phyloP scores from a whole-genome alignment of 163 green algal genomes.

The Trebouxia gelatinosa region DNA sequence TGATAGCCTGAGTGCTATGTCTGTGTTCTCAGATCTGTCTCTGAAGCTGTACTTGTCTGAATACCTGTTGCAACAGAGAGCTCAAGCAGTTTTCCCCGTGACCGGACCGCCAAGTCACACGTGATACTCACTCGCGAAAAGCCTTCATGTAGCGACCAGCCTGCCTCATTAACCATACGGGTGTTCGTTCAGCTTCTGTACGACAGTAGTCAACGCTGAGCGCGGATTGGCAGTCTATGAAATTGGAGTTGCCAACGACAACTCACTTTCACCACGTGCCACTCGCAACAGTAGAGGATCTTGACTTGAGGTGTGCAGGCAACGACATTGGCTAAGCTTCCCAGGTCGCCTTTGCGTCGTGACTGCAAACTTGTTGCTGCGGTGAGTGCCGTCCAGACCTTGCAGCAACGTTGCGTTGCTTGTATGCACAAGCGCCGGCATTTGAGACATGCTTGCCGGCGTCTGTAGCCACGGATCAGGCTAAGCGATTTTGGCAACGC shows the following conservation, averaged over 20 bases:
- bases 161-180: conserved; percentile 99
- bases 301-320: neutral
- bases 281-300: conserved; percentile 87
- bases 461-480: too few species aligned
- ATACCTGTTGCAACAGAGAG: conserved; percentile 57
- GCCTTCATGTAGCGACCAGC: conserved; percentile 98
- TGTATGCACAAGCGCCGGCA: too few species aligned
- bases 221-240: neutral
- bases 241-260: neutral
- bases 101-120: neutral
- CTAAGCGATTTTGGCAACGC: too few species aligned
- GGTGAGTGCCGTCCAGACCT: too few species aligned
- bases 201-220: neutral
- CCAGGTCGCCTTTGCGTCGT: too few species aligned
- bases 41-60: conserved; percentile 92
- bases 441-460: too few species aligned
- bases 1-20: conserved; percentile 97
- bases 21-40: conserved; percentile 91
- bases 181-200: conserved; percentile 90
- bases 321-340: too few species aligned
- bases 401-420: too few species aligned
- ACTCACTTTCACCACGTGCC: conserved; percentile 79
- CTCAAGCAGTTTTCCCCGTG: neutral
- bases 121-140: conserved; percentile 80
- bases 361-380: too few species aligned